Evolutionary conservation across 2,329 filamentous ascomycete species (phyloP).

Genomic region (Sporothrix mexicana): DNA sequence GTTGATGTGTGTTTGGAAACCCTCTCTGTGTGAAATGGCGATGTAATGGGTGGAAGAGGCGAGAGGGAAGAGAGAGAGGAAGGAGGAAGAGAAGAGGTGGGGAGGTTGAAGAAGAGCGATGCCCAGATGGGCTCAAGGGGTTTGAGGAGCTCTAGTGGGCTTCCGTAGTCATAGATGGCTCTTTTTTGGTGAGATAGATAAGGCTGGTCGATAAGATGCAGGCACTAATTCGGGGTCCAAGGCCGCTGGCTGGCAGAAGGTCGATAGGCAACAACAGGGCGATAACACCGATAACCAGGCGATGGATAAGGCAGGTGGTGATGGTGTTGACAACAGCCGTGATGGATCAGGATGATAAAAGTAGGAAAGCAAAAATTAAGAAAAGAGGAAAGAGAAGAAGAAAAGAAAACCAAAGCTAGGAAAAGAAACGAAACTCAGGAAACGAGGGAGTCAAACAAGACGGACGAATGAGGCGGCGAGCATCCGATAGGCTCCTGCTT

Average conservation of each 20-base stretch:
- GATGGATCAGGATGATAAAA: background rate
- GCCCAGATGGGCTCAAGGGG: constrained; percentile 35
- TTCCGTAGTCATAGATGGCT: constrained; percentile 34
- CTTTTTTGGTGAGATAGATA: constrained; percentile 33
- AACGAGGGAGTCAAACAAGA: constrained; percentile 13
- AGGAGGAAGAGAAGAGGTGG: background rate
- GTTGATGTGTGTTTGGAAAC: constrained; percentile 13
- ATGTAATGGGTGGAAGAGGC: no score
- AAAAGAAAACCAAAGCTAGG: constrained; percentile 23
- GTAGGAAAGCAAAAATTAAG: constrained; percentile 16
- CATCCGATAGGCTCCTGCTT: constrained; percentile 37
- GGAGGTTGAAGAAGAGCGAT: constrained; percentile 21
- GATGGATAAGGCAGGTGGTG: background rate
- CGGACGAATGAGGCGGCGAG: constrained; percentile 37
- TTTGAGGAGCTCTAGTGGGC: constrained; percentile 32
- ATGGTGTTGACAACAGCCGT: background rate
- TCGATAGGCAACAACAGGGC: constrained; percentile 1
- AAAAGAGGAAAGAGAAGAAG: background rate
- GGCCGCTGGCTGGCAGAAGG: background rate
- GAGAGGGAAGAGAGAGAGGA: background rate
- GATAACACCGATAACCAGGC: background rate
- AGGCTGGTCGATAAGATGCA: constrained; percentile 36
- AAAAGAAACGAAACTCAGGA: background rate
- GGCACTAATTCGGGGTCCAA: constrained; percentile 16
- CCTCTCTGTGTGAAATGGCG: constrained; percentile 2